A percentile compares a stretch with the other conserved stretches of the same genome.
Evolutionary conservation across 495 filamentous ascomycete genomes (phyloP).

Genomic region (Penicillium subrubescens): DNA sequence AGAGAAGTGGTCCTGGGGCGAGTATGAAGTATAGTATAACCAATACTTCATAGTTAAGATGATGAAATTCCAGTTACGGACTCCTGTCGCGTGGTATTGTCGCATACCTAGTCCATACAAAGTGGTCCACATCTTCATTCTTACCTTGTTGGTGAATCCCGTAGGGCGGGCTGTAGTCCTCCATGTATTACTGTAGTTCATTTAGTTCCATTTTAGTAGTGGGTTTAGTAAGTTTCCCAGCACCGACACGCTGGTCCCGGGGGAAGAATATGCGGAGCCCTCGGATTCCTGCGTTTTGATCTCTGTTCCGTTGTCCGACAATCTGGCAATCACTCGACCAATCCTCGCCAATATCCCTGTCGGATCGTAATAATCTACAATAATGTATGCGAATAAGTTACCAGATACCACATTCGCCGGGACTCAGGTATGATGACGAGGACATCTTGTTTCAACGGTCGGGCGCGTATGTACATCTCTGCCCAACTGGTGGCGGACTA

Average conservation of each 20-base stretch:
- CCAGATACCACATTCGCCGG: neutral
- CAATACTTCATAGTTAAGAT: neutral
- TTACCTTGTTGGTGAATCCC: slow-evolving; percentile 5
- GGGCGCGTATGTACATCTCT: slow-evolving; percentile 16
- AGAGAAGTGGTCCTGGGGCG: neutral
- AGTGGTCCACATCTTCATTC: slow-evolving; percentile 24
- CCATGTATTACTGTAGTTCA: neutral
- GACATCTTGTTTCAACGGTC: slow-evolving; percentile 14
- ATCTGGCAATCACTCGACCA: slow-evolving; percentile 10
- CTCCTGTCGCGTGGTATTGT: slow-evolving; percentile 7
- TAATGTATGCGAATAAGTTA: neutral
- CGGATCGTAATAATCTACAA: neutral
- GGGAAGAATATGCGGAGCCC: slow-evolving; percentile 36
- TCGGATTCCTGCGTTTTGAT: slow-evolving; percentile 33
- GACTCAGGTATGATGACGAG: slow-evolving; percentile 1
- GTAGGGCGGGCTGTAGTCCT: neutral
- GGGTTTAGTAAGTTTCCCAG: neutral
- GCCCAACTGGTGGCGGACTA: slow-evolving; percentile 16
- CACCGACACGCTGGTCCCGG: slow-evolving; percentile 37
- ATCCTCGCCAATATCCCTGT: slow-evolving; percentile 15
- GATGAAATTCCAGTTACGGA: neutral
- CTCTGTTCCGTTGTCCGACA: slow-evolving; percentile 4
- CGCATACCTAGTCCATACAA: slow-evolving; percentile 17
- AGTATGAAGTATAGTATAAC: neutral
- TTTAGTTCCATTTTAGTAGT: neutral